phyloP scores from a whole-genome alignment of 2,329 filamentous ascomycete genomes.

The Alternaria sp. region DNA sequence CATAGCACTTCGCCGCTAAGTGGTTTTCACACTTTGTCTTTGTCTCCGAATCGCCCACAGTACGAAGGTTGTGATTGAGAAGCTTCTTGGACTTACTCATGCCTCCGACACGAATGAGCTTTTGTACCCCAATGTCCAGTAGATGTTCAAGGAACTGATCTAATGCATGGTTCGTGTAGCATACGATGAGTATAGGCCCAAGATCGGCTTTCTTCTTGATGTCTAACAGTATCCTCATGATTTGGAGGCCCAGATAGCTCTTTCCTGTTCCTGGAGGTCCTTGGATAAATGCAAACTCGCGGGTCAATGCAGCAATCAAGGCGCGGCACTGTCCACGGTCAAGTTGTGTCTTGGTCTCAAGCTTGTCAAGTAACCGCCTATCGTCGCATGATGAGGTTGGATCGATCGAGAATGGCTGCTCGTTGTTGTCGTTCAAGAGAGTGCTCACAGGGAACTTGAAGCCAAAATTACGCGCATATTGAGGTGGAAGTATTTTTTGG shows the following conservation, averaged over 20 bases:
- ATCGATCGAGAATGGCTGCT: slow-evolving; percentile 12
- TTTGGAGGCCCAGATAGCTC: slow-evolving; percentile 65
- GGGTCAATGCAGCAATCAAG: slow-evolving; percentile 62
- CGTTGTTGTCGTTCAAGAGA: slow-evolving; percentile 24
- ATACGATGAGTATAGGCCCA: slow-evolving; percentile 57
- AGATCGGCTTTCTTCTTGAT: slow-evolving; percentile 46
- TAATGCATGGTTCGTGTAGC: slow-evolving; percentile 63
- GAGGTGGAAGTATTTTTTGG: slow-evolving; percentile 36
- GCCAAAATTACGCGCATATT: slow-evolving; percentile 32
- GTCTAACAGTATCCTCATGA: slow-evolving; percentile 66
- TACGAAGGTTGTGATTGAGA: slow-evolving; percentile 60
- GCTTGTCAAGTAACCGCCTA: slow-evolving; percentile 20
- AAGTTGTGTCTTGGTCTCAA: slow-evolving; percentile 48
- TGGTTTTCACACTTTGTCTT: slow-evolving; percentile 35
- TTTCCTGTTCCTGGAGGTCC: slow-evolving; percentile 77
- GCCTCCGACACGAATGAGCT: slow-evolving; percentile 69
- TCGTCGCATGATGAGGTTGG: slow-evolving; percentile 29
- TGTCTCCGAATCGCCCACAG: slow-evolving; percentile 23
- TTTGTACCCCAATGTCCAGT: slow-evolving; percentile 56
- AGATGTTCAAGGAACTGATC: slow-evolving; percentile 70
- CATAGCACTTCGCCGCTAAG: slow-evolving; percentile 22
- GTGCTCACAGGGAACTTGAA: slow-evolving; percentile 35
- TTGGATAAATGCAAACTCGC: slow-evolving; percentile 69
- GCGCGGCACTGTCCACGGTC: slow-evolving; percentile 62
- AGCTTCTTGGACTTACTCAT: slow-evolving; percentile 65